Evolutionary conservation across 805 yeast species (phyloP), one percentile per base, ranked within the genome.

Genomic region (Nakazawaea ernobii): DNA sequence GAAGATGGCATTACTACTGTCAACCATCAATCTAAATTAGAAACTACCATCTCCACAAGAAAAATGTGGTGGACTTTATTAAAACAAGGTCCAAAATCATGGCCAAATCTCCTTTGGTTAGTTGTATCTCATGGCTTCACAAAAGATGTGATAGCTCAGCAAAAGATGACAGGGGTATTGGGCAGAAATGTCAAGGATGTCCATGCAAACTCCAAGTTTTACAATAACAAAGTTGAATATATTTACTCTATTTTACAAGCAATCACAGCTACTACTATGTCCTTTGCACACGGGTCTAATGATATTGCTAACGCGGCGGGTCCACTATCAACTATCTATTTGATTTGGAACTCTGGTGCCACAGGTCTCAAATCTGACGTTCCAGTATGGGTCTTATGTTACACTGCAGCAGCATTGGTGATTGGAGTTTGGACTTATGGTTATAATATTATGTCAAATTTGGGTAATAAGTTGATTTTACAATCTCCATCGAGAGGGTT

Each of bases 401-500:
- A 73, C 60, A 79, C 88, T 39, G 92, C 84, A 51, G 80, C 68
- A 46, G 77, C 86, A 11, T 69, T 84, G 51, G 86, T 77, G 29
- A 59, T 84, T 55, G 92, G 92, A 46, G 60, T 72, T 50, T 83
- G 88, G 88, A 79, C 79, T 26, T 82, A 66, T 53, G 91, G 90
- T 53, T 85, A 84, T 69, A 73, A 74, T 57, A 77, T 85, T 54
- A 84, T 84, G 83, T 62, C 74, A 48, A 77, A 77, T 60, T 73
- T 84, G 64, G 92, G 92, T 59, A 84, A 84, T 69, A 81, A 80
- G 61, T 66, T 84, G 64, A 84, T 84, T 46, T 70, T 82, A 55
- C 89, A 83, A 68, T 82, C 90, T 0, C 92, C 92, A 42, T 73
- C 89, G 3, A 73, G 92, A 66, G 92, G 92, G 10, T 85, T 83